Evolutionary conservation across 306 rosid genomes (phyloP).

Genomic region (Cucurbita maxima): DNA sequence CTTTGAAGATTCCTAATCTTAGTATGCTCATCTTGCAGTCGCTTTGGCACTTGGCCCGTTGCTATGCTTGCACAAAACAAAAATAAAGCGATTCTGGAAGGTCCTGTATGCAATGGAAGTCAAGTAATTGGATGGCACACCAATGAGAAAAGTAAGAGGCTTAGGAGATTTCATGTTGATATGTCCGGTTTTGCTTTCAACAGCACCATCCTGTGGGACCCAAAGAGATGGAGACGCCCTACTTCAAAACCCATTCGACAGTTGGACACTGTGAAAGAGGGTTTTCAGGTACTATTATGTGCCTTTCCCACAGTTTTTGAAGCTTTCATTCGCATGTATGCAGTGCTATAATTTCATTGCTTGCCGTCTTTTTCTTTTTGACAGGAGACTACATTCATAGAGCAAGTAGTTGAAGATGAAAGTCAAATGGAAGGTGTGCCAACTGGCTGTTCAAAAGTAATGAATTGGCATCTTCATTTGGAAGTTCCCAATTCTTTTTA

Average conservation of each 20-base stretch:
- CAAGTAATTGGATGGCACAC: constrained; percentile 97
- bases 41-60: constrained; percentile 94
- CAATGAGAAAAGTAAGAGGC: constrained; percentile 77
- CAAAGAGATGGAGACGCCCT: constrained; percentile 73
- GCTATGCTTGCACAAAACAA: constrained; percentile 94
- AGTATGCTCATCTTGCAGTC: constrained; percentile 34
- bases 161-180: constrained; percentile 94
- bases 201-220: constrained; percentile 93
- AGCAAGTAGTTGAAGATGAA: constrained; percentile 87
- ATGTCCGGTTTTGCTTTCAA: constrained; percentile 99
- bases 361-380: background rate
- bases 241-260: constrained; percentile 56
- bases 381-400: constrained; percentile 91
- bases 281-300: constrained; percentile 57
- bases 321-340: background rate
- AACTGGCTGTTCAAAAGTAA: constrained; percentile 46
- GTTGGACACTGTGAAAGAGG: constrained; percentile 85
- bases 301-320: background rate
- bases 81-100: constrained; percentile 94
- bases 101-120: constrained; percentile 86
- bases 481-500: constrained; percentile 31
- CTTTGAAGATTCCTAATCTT: constrained; percentile 12
- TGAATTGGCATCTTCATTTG: constrained; percentile 99
- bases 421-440: constrained; percentile 77
- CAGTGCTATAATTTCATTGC: constrained; percentile 8